A percentile compares a stretch with the other conserved stretches of the same genome.
These are phyloP conservation scores for Platismatia glauca DNA, from an alignment of 495 filamentous ascomycete genomes.

Conservation along the genomic window DNA sequence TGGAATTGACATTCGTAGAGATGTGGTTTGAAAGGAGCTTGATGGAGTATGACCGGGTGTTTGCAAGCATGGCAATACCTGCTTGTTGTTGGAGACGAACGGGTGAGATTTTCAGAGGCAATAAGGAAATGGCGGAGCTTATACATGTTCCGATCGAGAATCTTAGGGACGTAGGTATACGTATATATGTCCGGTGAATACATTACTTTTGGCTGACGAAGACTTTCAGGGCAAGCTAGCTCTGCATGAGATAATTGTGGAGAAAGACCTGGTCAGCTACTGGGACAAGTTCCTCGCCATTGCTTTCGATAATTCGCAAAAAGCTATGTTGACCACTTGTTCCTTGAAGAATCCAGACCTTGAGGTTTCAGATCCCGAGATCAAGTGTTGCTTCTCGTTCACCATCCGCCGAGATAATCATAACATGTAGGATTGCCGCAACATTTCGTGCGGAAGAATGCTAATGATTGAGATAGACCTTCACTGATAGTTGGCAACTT, in stretches of 20 bases:
- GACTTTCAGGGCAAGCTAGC: conserved; percentile 74
- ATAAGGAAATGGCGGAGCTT: conserved; percentile 97
- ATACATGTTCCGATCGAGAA: conserved; percentile 88
- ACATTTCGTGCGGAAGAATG: conserved; percentile 8
- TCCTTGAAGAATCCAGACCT: conserved; percentile 79
- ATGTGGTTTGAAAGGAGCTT: conserved; percentile 97
- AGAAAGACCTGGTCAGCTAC: conserved; percentile 89
- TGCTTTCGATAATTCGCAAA: conserved; percentile 91
- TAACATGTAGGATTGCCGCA: conserved; percentile 68
- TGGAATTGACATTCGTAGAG: conserved; percentile 86
- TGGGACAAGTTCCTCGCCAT: conserved; percentile 99
- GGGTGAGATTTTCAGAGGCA: conserved; percentile 94
- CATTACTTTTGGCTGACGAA: not conserved
- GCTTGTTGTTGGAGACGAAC: conserved; percentile 97
- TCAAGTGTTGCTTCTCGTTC: conserved; percentile 96
- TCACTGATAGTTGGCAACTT: conserved; percentile 96
- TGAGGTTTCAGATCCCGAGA: conserved; percentile 58
- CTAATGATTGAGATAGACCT: conserved; percentile 48
- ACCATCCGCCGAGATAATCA: conserved; percentile 89
- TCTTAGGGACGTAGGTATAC: conserved; percentile 69
- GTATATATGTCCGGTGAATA: not conserved
- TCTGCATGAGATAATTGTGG: conserved; percentile 89
- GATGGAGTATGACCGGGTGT: conserved; percentile 96
- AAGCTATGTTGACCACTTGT: conserved; percentile 92
- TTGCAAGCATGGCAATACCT: conserved; percentile 97